Percentiles rank a stretch among this genome's conserved stretches.
Evolutionary conservation across 2,329 filamentous ascomycete genomes (phyloP).

Genomic region (Aspergillus fructus): DNA sequence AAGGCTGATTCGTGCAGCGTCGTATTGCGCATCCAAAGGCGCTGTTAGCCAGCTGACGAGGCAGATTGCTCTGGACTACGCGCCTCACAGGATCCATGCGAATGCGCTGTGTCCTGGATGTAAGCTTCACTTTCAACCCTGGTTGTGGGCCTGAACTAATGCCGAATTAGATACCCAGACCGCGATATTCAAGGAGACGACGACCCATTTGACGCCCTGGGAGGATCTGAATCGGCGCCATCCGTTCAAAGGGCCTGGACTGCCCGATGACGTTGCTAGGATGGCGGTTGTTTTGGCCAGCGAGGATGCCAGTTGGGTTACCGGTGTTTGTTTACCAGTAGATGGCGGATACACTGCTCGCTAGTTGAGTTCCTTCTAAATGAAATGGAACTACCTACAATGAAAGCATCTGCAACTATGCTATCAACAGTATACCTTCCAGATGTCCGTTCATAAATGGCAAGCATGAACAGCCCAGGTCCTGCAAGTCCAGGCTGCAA

Average conservation of each 20-base stretch:
- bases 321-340: slow-evolving; percentile 45
- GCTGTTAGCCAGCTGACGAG: slow-evolving; percentile 53
- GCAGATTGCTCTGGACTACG: slow-evolving; percentile 52
- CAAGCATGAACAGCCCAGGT: no score
- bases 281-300: slow-evolving; percentile 48
- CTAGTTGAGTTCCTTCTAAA: not conserved
- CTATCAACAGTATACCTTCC: no score
- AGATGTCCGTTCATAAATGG: no score
- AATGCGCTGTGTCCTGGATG: slow-evolving; percentile 57
- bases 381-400: no score
- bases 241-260: slow-evolving; percentile 29
- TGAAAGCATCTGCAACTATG: no score
- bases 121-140: slow-evolving; percentile 9
- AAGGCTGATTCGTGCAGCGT: slow-evolving; percentile 4
- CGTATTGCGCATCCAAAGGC: slow-evolving; percentile 52
- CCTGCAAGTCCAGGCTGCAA: no score
- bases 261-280: slow-evolving; percentile 36
- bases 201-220: not conserved
- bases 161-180: slow-evolving; percentile 25
- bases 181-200: slow-evolving; percentile 18
- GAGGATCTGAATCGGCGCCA: slow-evolving; percentile 17
- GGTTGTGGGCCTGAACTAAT: not conserved
- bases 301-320: slow-evolving; percentile 49
- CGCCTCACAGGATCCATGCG: slow-evolving; percentile 48
- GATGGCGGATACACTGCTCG: slow-evolving; percentile 46